phyloP scores from a whole-genome alignment of 768 basidiomycete species.

The Dioszegia aurantiaca region DNA sequence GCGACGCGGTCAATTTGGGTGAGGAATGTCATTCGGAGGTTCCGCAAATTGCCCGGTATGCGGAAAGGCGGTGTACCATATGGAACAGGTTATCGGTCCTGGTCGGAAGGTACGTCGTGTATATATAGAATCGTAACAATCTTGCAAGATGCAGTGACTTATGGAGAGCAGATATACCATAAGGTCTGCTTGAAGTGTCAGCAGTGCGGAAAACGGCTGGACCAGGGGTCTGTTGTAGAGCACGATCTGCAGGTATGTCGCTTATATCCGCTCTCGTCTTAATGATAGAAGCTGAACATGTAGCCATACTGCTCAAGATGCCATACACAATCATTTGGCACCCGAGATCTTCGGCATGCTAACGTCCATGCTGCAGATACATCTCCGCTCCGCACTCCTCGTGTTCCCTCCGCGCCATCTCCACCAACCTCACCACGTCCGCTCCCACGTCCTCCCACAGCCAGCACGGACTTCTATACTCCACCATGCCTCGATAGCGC shows the following conservation, averaged over 20 bases:
- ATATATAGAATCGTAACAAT: slow-evolving; percentile 1
- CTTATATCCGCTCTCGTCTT: neutral
- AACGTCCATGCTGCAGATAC: slow-evolving; percentile 23
- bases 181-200: slow-evolving; percentile 47
- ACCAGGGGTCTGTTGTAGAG: slow-evolving; percentile 43
- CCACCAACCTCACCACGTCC: slow-evolving; percentile 17
- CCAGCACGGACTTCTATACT: slow-evolving; percentile 36
- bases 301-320: slow-evolving; percentile 46
- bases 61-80: slow-evolving; percentile 43
- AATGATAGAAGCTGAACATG: neutral
- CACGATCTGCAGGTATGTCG: slow-evolving; percentile 37
- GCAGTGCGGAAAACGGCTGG: slow-evolving; percentile 45
- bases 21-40: slow-evolving; percentile 23
- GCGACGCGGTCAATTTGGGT: too few relatives aligned
- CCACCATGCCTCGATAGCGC: slow-evolving; percentile 21
- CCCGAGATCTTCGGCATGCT: slow-evolving; percentile 35
- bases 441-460: slow-evolving; percentile 24
- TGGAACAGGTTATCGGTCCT: slow-evolving; percentile 46
- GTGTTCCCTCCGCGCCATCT: slow-evolving; percentile 14
- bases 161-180: slow-evolving; percentile 47
- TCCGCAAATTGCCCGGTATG: slow-evolving; percentile 39
- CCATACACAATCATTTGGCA: slow-evolving; percentile 45
- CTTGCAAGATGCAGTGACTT: too few relatives aligned
- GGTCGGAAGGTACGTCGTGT: slow-evolving; percentile 37
- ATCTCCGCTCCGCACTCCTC: slow-evolving; percentile 2